Conservation (phyloP, 1,139 yeast genomes). For the Pichia sp. region DNA sequence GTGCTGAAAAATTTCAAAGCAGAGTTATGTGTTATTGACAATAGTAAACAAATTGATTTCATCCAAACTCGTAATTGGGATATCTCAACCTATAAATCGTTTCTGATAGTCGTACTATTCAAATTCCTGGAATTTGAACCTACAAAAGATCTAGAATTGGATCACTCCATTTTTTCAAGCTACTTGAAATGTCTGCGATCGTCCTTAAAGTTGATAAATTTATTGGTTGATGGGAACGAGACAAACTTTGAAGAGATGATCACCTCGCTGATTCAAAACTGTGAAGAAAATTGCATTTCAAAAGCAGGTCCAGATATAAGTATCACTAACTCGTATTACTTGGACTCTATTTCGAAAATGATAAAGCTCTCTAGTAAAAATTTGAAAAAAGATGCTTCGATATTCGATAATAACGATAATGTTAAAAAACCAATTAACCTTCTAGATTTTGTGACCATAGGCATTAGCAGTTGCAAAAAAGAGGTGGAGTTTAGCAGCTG, state of each 20-base stretch:
- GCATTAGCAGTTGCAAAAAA: conserved; percentile 22
- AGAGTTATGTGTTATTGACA: conserved; percentile 55
- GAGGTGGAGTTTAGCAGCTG: conserved; percentile 26
- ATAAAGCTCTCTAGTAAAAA: conserved; percentile 25
- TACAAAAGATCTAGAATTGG: conserved; percentile 21
- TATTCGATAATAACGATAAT: conserved; percentile 20
- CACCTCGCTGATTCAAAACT: conserved; percentile 28
- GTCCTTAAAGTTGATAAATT: conserved; percentile 41
- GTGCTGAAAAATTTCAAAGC: conserved; percentile 46
- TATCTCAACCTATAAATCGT: conserved; percentile 59
- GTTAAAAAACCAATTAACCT: conserved; percentile 19
- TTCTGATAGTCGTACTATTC: conserved; percentile 45
- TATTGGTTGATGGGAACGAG: conserved; percentile 55
- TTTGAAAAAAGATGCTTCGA: conserved; percentile 12
- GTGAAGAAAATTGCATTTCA: conserved; percentile 12
- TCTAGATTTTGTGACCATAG: conserved; percentile 26
- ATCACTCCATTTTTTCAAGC: conserved; percentile 25
- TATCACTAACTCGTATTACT: conserved; percentile 19
- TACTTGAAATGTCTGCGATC: conserved; percentile 33
- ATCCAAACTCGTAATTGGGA: conserved; percentile 45
- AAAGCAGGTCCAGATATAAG: neutral
- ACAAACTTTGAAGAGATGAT: conserved; percentile 42
- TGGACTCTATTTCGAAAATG: conserved; percentile 22
- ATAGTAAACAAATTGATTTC: conserved; percentile 37
- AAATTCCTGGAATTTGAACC: conserved; percentile 40